Evolutionary conservation across 2,329 filamentous ascomycete species (phyloP).

Genomic region (Colletotrichum euphorbiae): DNA sequence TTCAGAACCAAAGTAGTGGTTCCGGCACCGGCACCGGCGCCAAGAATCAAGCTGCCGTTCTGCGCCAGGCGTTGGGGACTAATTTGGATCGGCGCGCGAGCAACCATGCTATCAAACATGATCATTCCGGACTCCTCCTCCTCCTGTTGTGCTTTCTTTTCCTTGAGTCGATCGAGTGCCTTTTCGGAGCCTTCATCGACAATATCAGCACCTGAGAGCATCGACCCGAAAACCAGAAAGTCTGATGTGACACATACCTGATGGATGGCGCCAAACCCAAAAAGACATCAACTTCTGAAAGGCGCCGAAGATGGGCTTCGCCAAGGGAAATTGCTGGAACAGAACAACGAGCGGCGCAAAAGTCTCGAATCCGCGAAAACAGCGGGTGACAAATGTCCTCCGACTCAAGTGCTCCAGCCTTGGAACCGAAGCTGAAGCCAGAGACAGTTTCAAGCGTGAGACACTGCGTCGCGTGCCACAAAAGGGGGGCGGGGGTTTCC

Average conservation of each 20-base stretch:
- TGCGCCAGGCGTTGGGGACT: background rate
- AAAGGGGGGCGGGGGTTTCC: no score
- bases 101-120: slow-evolving; percentile 4
- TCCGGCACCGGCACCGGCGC: background rate
- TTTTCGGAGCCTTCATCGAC: background rate
- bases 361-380: background rate
- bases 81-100: background rate
- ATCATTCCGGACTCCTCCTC: background rate
- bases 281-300: background rate
- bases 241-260: accelerated
- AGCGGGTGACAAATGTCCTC: background rate
- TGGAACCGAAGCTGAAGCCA: background rate
- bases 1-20: background rate
- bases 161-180: background rate
- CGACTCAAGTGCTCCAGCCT: background rate
- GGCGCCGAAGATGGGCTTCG: background rate
- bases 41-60: slow-evolving; percentile 1
- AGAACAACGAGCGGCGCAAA: background rate
- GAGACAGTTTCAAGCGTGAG: slow-evolving; percentile 4
- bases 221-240: no score
- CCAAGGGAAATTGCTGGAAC: background rate
- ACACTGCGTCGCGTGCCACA: slow-evolving; percentile 4
- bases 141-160: background rate
- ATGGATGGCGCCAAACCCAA: background rate
- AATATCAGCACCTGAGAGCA: background rate